A percentile compares a stretch with the other conserved stretches of the same genome.
Conservation (phyloP, 352 stramenopile genomes). For the Blastocystis sp. region DNA sequence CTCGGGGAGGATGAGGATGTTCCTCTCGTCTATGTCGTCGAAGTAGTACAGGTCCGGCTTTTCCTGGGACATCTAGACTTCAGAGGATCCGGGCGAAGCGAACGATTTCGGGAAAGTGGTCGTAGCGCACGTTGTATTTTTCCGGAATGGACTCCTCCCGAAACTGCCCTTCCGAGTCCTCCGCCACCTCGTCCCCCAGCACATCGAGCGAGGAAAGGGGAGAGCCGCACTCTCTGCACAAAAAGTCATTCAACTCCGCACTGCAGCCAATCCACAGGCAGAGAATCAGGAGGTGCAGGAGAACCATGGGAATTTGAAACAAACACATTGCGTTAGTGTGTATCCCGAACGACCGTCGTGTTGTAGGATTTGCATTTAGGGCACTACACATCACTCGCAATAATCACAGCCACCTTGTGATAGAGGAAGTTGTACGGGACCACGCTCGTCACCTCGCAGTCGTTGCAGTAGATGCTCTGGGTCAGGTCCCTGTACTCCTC, state of each 20-base stretch:
- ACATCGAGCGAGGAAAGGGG: neutral
- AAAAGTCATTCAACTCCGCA: neutral
- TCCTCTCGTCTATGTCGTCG: constrained; percentile 15
- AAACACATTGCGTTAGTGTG: neutral
- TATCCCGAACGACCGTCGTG: constrained; percentile 8
- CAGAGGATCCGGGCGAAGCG: neutral
- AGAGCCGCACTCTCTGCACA: constrained; percentile 10
- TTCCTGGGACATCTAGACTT: neutral
- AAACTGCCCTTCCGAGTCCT: constrained; percentile 27
- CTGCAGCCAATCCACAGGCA: neutral
- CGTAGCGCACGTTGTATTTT: neutral
- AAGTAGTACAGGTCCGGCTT: constrained; percentile 15
- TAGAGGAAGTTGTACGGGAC: constrained; percentile 66
- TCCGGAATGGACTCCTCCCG: constrained; percentile 17
- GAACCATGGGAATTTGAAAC: neutral
- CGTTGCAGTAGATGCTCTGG: constrained; percentile 65
- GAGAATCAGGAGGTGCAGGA: neutral
- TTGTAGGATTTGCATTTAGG: constrained; percentile 57
- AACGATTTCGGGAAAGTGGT: constrained; percentile 21
- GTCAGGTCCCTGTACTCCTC: constrained; percentile 41
- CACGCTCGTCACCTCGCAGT: constrained; percentile 45
- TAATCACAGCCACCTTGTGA: constrained; percentile 32
- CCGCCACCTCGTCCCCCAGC: neutral
- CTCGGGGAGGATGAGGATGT: constrained; percentile 15
- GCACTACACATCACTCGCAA: constrained; percentile 7